These are phyloP conservation scores for Arctium lappa DNA, from an alignment of 129 eudicot genomes.

Conservation along the genomic window DNA sequence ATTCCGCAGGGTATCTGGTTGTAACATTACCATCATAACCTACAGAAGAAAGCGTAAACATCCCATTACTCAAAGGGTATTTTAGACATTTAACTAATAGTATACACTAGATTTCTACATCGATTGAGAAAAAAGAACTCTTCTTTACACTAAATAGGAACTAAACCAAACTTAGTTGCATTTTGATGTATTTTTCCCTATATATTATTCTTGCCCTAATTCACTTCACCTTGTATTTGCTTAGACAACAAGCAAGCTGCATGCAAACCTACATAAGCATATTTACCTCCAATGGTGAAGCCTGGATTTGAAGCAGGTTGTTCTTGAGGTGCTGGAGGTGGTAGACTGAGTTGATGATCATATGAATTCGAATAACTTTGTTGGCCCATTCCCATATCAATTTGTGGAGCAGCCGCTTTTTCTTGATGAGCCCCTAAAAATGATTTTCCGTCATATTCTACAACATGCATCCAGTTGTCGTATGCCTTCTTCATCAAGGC, in stretches of 20 bases:
- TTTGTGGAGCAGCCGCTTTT: constrained; percentile 40
- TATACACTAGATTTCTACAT: neutral
- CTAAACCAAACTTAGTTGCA: neutral
- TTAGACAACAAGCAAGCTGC: neutral
- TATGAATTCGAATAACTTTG: constrained; percentile 51
- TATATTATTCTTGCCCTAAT: neutral
- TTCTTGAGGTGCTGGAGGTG: constrained; percentile 55
- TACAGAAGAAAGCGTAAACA: constrained; percentile 20
- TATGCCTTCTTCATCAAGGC: constrained; percentile 93
- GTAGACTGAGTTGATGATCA: constrained; percentile 56
- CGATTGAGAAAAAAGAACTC: neutral
- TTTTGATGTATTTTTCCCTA: neutral
- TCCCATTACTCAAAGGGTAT: constrained; percentile 12
- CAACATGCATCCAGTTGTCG: constrained; percentile 94
- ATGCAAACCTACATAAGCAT: neutral
- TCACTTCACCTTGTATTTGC: neutral
- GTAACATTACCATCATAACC: constrained; percentile 51
- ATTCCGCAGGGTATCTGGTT: constrained; percentile 38
- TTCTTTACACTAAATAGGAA: neutral
- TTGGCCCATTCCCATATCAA: constrained; percentile 32
- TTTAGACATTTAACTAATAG: constrained; percentile 7
- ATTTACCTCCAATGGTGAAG: constrained; percentile 57
- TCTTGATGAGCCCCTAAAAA: constrained; percentile 61
- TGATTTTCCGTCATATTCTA: constrained; percentile 93
- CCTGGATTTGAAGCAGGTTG: constrained; percentile 58